Evolutionary conservation across 371 early-diverging fungal species (phyloP), one percentile per base, ranked within the genome.

Genomic region (Coemansia sp.): DNA sequence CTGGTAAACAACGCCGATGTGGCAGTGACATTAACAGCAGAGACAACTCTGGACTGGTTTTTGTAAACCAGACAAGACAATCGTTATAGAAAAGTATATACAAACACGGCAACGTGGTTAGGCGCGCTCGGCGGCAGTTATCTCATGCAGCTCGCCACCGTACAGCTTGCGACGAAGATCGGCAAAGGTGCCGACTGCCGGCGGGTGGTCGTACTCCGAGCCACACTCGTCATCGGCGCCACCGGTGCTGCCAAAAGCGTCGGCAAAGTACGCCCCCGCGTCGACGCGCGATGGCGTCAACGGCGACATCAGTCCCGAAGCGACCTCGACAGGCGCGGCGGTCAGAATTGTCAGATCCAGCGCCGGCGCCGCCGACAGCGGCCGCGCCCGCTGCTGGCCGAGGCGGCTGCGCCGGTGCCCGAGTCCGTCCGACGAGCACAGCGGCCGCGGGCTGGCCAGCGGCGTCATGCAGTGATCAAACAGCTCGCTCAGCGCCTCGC

Each of bases 381-480:
- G 75, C 2, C 75, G 66, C 6, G 66, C 62, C 26, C 75, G 72
- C 35, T 47, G 47, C 38, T 16, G 14, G 11, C 4, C 10, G 11
- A 38, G 9, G 7, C 6, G 39, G 26, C 14, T 26, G 39, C 51
- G 51, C 34, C 33, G 34, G 35, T 34, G 35, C 34, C 10, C 51
- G 34, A 51, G 33, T 2, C 51, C 33, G 51, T 34, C 33, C 33
- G 51, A 51, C 20, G 56, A 36, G 36, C 49, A n/a, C 48, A 53
- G 57, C 10, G 51, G 11, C 26, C 53, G 47, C 35, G 55, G 14
- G 41, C 49, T 49, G 6, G 49, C 45, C 14, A 72, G 60, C 10
- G 72, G 72, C 14, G 70, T 65, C 75, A 75, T 75, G 54, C 75
- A 75, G 66, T 75, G 71, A 60, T 75, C 75, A 12, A 75, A 75